Evolutionary conservation across 2,329 filamentous ascomycete genomes (phyloP).

Genomic region (Tetracladium maxilliforme): DNA sequence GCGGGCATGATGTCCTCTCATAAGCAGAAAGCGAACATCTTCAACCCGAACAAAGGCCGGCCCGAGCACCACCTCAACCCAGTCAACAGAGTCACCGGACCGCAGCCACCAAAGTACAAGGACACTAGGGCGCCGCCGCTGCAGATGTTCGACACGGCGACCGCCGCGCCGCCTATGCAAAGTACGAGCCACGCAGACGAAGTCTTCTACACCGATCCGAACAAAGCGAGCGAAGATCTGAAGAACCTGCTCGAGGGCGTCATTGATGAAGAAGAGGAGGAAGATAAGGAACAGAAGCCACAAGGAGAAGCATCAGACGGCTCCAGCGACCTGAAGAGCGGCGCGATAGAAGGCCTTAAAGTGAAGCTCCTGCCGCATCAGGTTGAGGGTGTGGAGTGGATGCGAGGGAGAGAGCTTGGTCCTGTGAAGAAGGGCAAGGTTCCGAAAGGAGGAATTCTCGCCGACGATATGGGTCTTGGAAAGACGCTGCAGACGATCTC

Average conservation of each 20-base stretch:
- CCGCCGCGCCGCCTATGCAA: slow-evolving; percentile 9
- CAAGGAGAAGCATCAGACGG: slow-evolving; percentile 19
- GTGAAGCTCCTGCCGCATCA: slow-evolving; percentile 89
- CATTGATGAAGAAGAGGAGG: slow-evolving; percentile 59
- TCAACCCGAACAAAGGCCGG: too few relatives aligned
- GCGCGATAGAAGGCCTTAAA: slow-evolving; percentile 62
- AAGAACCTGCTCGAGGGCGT: slow-evolving; percentile 73
- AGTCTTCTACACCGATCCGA: slow-evolving; percentile 52
- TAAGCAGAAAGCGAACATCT: too few relatives aligned
- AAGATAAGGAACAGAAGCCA: slow-evolving; percentile 20
- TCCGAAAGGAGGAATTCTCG: slow-evolving; percentile 86
- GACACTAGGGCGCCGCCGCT: slow-evolving; percentile 29
- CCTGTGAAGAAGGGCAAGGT: slow-evolving; percentile 67
- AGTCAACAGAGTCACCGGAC: too few relatives aligned
- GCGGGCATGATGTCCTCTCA: too few relatives aligned
- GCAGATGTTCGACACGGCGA: slow-evolving; percentile 31
- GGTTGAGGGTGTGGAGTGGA: slow-evolving; percentile 87
- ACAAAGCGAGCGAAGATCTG: slow-evolving; percentile 59
- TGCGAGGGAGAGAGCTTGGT: slow-evolving; percentile 83
- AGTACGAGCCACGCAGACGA: slow-evolving; percentile 24
- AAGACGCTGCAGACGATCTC: slow-evolving; percentile 94
- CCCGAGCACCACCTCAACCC: too few relatives aligned
- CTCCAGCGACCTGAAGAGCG: slow-evolving; percentile 21
- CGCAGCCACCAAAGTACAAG: slow-evolving; percentile 28
- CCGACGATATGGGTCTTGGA: slow-evolving; percentile 93